Conservation (phyloP, 495 filamentous ascomycete genomes). For the Articulospora tetracladia region DNA sequence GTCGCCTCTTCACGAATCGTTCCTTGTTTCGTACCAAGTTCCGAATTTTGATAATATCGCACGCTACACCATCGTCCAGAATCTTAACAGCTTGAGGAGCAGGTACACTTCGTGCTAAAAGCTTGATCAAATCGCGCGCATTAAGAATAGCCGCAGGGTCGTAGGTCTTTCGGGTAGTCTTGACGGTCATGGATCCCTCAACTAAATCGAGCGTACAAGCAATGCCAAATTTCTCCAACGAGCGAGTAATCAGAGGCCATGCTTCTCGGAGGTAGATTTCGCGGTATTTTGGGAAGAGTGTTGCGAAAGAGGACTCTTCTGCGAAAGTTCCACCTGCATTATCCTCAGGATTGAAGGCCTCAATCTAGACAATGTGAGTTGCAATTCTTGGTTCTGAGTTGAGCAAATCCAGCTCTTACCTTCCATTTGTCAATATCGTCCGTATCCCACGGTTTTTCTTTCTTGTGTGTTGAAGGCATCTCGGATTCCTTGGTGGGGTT, state of each 20-base stretch:
- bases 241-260: conserved; percentile 78
- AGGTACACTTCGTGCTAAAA: conserved; percentile 87
- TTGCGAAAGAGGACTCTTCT: conserved; percentile 89
- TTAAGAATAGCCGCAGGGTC: conserved; percentile 95
- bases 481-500: conserved; percentile 16
- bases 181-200: conserved; percentile 93
- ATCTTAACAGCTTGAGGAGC: conserved; percentile 92
- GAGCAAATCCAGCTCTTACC: conserved; percentile 34
- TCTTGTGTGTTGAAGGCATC: conserved; percentile 94
- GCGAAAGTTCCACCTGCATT: conserved; percentile 82
- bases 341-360: conserved; percentile 79
- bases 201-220: conserved; percentile 90
- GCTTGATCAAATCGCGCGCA: conserved; percentile 88
- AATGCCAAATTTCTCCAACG: conserved; percentile 77
- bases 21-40: conserved; percentile 92
- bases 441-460: conserved; percentile 96
- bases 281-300: conserved; percentile 96
- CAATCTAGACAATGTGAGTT: conserved; percentile 45
- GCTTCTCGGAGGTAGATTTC: conserved; percentile 89
- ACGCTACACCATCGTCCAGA: conserved; percentile 82
- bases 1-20: conserved; percentile 92
- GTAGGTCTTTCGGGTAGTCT: conserved; percentile 91
- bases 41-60: conserved; percentile 92
- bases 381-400: conserved; percentile 1
- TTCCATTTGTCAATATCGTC: conserved; percentile 99